Conservation (phyloP, 2,329 filamentous ascomycete genomes). For the Uncinocarpus reesii region DNA sequence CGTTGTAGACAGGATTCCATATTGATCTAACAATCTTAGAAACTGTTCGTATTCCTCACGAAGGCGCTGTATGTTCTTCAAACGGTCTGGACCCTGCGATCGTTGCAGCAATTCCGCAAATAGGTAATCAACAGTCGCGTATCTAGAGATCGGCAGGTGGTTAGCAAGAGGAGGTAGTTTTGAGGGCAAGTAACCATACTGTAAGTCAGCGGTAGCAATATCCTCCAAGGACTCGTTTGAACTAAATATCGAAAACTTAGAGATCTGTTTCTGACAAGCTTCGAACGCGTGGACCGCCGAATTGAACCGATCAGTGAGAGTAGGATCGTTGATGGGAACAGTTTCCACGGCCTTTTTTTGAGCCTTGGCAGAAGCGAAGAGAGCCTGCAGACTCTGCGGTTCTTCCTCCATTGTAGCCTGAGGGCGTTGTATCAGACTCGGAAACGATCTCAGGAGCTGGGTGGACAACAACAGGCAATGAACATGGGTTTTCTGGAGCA, state of each 20-base stretch:
- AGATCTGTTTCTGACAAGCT: slow-evolving; percentile 58
- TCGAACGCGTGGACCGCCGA: slow-evolving; percentile 61
- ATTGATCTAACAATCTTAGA: slow-evolving; percentile 64
- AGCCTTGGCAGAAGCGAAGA: slow-evolving; percentile 47
- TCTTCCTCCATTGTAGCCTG: slow-evolving; percentile 27
- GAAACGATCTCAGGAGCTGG: too few species aligned
- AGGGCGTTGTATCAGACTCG: too few species aligned
- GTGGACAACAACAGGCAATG: too few species aligned
- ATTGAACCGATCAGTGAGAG: slow-evolving; percentile 58
- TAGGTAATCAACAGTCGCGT: slow-evolving; percentile 66
- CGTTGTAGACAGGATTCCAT: slow-evolving; percentile 56
- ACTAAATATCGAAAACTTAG: slow-evolving; percentile 72
- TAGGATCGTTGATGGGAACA: slow-evolving; percentile 49
- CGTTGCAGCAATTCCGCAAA: slow-evolving; percentile 70
- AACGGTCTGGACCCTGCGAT: slow-evolving; percentile 53
- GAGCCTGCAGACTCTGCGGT: slow-evolving; percentile 45
- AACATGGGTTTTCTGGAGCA: too few species aligned
- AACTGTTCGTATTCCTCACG: slow-evolving; percentile 67
- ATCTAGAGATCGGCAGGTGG: slow-evolving; percentile 35
- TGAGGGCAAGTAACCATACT: slow-evolving; percentile 38
- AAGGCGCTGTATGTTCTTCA: slow-evolving; percentile 51
- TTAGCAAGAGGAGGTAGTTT: slow-evolving; percentile 18
- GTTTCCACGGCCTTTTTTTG: slow-evolving; percentile 50
- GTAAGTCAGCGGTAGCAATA: slow-evolving; percentile 69
- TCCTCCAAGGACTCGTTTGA: slow-evolving; percentile 84